Percentiles rank a stretch among this genome's conserved stretches.
Conservation (phyloP, 2,329 filamentous ascomycete genomes). For the Curvularia spicifera region DNA sequence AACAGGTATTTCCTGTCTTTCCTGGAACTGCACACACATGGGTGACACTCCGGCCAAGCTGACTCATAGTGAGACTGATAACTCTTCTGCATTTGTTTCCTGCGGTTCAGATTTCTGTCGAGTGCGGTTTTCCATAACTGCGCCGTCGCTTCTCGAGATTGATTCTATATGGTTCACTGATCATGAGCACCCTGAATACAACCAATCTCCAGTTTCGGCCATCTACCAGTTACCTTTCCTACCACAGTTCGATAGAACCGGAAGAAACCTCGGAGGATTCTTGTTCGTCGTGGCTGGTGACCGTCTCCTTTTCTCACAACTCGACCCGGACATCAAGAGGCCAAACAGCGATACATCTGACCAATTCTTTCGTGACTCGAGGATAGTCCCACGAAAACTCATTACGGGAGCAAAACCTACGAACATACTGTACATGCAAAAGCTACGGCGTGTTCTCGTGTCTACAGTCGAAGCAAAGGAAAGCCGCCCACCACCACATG, state of each 20-base stretch:
- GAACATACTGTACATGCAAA: conserved; percentile 53
- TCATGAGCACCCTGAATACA: conserved; percentile 32
- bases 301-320: conserved; percentile 56
- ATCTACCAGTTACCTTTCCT: conserved; percentile 39
- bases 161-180: conserved; percentile 50
- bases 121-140: conserved; percentile 29
- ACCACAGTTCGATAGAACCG: conserved; percentile 39
- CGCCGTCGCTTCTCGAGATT: conserved; percentile 26
- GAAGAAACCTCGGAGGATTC: conserved; percentile 52
- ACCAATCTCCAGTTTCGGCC: conserved; percentile 42
- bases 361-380: conserved; percentile 12
- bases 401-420: conserved; percentile 36
- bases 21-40: conserved; percentile 29
- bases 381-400: conserved; percentile 38
- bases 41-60: conserved; percentile 40
- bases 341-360: conserved; percentile 7
- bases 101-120: conserved; percentile 50
- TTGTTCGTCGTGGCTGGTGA: conserved; percentile 58
- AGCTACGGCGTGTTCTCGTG: conserved; percentile 57
- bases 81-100: conserved; percentile 44
- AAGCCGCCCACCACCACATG: conserved; percentile 34
- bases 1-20: conserved; percentile 5
- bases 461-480: conserved; percentile 52
- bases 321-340: conserved; percentile 49
- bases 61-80: conserved; percentile 30